A percentile compares a stretch with the other conserved stretches of the same genome.
phyloP scores from a whole-genome alignment of 805 yeast species.

The Nakazawaea wyomingensis region DNA sequence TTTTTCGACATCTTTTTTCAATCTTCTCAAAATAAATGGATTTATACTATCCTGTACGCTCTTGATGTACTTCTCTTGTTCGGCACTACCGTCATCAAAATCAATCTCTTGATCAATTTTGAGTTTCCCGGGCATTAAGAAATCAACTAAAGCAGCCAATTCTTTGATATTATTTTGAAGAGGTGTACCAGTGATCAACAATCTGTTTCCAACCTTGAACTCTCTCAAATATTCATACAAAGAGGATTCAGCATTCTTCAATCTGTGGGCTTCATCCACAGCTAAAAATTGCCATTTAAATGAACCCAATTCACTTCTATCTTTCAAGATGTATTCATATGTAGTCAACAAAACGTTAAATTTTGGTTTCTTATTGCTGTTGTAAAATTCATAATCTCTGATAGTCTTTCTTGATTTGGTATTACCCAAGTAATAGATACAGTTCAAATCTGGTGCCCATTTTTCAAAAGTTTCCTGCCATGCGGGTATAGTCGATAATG shows the following conservation, averaged over 20 bases:
- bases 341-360: slow-evolving; percentile 92
- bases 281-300: slow-evolving; percentile 95
- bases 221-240: slow-evolving; percentile 81
- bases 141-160: slow-evolving; percentile 89
- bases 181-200: slow-evolving; percentile 97
- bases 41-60: slow-evolving; percentile 79
- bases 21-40: slow-evolving; percentile 87
- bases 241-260: slow-evolving; percentile 91
- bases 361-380: slow-evolving; percentile 64
- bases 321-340: slow-evolving; percentile 93
- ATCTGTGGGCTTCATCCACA: slow-evolving; percentile 97
- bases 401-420: slow-evolving; percentile 77
- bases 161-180: slow-evolving; percentile 93
- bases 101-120: slow-evolving; percentile 92
- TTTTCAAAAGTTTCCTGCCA: slow-evolving; percentile 99
- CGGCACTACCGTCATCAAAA: slow-evolving; percentile 81
- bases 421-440: slow-evolving; percentile 90
- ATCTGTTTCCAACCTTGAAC: slow-evolving; percentile 77
- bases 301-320: slow-evolving; percentile 70
- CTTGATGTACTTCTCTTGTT: slow-evolving; percentile 85
- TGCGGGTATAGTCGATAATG: slow-evolving; percentile 92
- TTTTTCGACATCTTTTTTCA: slow-evolving; percentile 96
- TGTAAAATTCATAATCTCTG: slow-evolving; percentile 80
- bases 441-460: slow-evolving; percentile 96
- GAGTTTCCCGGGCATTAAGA: slow-evolving; percentile 93